Evolutionary conservation across 768 basidiomycete genomes (phyloP).

Genomic region (Kwoniella newhampshirensis): DNA sequence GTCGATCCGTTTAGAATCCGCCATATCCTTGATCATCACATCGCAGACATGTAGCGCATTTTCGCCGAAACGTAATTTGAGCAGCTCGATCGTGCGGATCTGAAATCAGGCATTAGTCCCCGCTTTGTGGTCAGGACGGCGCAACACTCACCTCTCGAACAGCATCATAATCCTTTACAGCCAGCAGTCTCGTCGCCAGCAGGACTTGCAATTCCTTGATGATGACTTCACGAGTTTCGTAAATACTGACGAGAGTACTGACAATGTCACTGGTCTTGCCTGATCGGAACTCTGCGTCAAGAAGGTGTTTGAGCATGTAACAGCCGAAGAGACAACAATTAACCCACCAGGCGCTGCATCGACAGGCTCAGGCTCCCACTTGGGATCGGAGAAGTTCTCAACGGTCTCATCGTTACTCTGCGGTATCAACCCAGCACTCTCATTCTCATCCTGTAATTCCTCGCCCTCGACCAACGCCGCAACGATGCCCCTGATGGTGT

Average conservation of each 20-base stretch:
- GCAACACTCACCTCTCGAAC: slow-evolving; percentile 63
- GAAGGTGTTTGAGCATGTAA: background rate
- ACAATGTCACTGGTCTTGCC: slow-evolving; percentile 91
- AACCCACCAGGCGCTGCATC: slow-evolving; percentile 87
- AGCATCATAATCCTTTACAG: slow-evolving; percentile 73
- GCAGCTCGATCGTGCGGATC: slow-evolving; percentile 87
- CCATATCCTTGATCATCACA: slow-evolving; percentile 97
- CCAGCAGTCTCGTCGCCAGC: slow-evolving; percentile 79
- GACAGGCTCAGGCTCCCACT: slow-evolving; percentile 94
- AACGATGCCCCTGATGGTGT: slow-evolving; percentile 92
- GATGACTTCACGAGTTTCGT: slow-evolving; percentile 94
- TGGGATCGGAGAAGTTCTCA: slow-evolving; percentile 85
- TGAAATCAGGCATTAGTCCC: too few species aligned
- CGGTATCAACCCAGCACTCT: slow-evolving; percentile 53
- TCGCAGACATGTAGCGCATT: slow-evolving; percentile 90
- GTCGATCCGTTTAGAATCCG: slow-evolving; percentile 86
- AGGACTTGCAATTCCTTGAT: slow-evolving; percentile 91
- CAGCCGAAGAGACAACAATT: background rate
- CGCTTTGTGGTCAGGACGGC: too few species aligned
- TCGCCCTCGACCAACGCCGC: slow-evolving; percentile 82
- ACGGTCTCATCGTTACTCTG: slow-evolving; percentile 61
- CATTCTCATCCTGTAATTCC: slow-evolving; percentile 81
- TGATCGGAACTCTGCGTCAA: slow-evolving; percentile 75
- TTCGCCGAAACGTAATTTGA: slow-evolving; percentile 96
- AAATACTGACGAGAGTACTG: slow-evolving; percentile 94